Evolutionary conservation across 2,329 filamentous ascomycete genomes (phyloP), one percentile per base, ranked within the genome.

Genomic region (Apiospora rasikravindrae): DNA sequence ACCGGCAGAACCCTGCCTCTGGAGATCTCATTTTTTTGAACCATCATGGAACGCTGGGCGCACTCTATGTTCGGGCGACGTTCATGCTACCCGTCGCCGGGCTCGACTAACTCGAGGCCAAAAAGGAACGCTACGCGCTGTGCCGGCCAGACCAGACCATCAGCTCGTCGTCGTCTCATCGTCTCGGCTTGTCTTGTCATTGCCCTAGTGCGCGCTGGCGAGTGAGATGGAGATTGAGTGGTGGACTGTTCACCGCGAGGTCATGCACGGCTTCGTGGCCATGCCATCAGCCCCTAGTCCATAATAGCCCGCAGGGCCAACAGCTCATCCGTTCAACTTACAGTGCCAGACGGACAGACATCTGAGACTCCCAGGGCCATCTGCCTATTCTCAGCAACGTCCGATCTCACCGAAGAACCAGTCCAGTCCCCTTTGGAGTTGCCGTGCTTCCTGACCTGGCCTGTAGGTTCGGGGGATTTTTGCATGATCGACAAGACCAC

Each of bases 251-350:
- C 75, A 77, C 78, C 78, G 77, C 78, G 77, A 80, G 76, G 77
- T 80, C 79, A 84, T 85, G 84, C 84, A 86, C 81, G 83, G 81
- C 81, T 83, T 83, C 82, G 84, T 85, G 83, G 82, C 81, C 79
- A 80, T 82, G 80, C 77, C 79, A 80, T 80, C 75, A 78, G 77
- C 78, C 79, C 78, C 79, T 77, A 78, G 80, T 81, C 78, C 77
- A 80, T 80, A 69, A 80, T 80, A 80, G 77, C 79, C 81, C 77
- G 78, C 78, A 79, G 80, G 74, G 77, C 77, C 80, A 81, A 77
- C 78, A 77, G 75, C 73, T 72, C 77, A 75, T 77, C 74, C 76
- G 73, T 76, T 77, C 73, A 71, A 77, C 73, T 73, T 57, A 53
- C 14, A 47, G 44, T 47, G 3, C 44, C 44, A 47, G 44, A 22